These are phyloP conservation scores for Kalaharituber pfeilii DNA, from an alignment of 2,329 filamentous ascomycete genomes.

Conservation along the genomic window DNA sequence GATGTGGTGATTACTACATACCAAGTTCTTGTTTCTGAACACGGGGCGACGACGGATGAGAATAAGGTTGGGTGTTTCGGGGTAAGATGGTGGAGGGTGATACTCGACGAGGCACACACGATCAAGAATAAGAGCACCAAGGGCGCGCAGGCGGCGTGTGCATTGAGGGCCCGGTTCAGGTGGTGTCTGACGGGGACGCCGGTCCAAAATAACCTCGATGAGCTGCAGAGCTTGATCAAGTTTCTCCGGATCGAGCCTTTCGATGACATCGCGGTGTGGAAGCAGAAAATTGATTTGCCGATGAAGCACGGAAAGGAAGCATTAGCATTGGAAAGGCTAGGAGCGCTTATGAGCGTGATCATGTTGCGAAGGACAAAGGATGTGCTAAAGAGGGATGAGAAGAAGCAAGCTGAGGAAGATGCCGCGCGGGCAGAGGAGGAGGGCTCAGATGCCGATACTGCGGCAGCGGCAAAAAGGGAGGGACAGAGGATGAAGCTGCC, in stretches of 20 bases:
- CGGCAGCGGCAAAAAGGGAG: constrained; percentile 39
- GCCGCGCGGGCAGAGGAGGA: constrained; percentile 36
- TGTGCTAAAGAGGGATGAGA: constrained; percentile 54
- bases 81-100: constrained; percentile 84
- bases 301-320: constrained; percentile 82
- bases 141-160: constrained; percentile 79
- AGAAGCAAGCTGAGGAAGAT: constrained; percentile 29
- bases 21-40: constrained; percentile 83
- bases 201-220: constrained; percentile 96
- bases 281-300: constrained; percentile 72
- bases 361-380: constrained; percentile 99
- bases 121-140: constrained; percentile 98
- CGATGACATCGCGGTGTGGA: constrained; percentile 71
- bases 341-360: constrained; percentile 72
- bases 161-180: constrained; percentile 66
- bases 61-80: constrained; percentile 65
- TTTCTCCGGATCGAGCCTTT: constrained; percentile 89
- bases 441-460: not conserved
- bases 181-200: constrained; percentile 96
- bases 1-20: constrained; percentile 97
- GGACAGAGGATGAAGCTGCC: constrained; percentile 76
- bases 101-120: constrained; percentile 90
- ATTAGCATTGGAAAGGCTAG: constrained; percentile 70
- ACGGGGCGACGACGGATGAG: constrained; percentile 26
- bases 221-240: constrained; percentile 80